phyloP scores from a whole-genome alignment of 345 rosid species.

The Isatis tinctoria region DNA sequence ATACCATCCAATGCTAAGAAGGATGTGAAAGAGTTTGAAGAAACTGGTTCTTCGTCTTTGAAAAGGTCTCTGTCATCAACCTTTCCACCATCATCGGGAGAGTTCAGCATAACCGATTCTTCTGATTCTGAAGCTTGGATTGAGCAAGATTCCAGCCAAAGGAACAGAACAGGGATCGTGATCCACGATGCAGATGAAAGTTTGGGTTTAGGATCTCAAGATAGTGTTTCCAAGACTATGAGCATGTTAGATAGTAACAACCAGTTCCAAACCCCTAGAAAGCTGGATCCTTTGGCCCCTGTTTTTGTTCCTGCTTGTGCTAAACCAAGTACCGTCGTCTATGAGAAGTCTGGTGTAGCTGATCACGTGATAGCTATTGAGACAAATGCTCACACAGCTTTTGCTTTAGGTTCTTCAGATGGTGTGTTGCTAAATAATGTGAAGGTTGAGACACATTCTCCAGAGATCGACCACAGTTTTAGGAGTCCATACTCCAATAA shows the following conservation, averaged over 20 bases:
- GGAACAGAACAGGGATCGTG: background rate
- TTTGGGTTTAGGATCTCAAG: conserved; percentile 16
- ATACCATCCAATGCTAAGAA: conserved; percentile 34
- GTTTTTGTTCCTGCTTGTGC: conserved; percentile 17
- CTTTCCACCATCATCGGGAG: conserved; percentile 11
- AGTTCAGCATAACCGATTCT: background rate
- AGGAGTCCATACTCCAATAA: conserved; percentile 1
- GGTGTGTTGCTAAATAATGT: no score
- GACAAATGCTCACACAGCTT: background rate
- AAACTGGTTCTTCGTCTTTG: conserved; percentile 6
- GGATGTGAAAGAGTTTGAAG: conserved; percentile 22
- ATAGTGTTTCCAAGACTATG: background rate
- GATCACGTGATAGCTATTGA: background rate
- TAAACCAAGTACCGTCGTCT: background rate
- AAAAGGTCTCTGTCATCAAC: conserved; percentile 22
- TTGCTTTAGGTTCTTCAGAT: background rate
- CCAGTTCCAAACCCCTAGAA: background rate
- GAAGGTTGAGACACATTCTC: background rate
- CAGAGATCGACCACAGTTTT: conserved; percentile 11
- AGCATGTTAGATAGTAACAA: background rate
- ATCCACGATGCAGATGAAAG: background rate
- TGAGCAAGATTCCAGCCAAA: background rate
- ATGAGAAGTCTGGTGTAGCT: background rate
- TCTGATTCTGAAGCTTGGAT: background rate
- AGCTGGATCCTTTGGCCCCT: conserved; percentile 21